phyloP scores from a whole-genome alignment of 2,329 filamentous ascomycete species.

The Penicillium corylophilum region DNA sequence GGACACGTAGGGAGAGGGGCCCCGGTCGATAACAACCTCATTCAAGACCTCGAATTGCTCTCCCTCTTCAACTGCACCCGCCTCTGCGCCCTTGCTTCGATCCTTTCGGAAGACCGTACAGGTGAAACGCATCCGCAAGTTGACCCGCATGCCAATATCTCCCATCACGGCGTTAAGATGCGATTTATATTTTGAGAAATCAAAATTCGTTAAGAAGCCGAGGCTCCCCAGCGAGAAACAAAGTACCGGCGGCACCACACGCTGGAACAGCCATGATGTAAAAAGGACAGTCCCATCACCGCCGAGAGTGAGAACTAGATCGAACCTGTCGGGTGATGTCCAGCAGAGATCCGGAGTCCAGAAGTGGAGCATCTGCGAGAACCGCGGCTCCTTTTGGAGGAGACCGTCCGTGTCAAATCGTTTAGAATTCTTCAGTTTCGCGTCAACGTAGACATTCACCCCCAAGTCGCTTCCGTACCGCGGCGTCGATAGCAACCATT shows the following conservation, averaged over 20 bases:
- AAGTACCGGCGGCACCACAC: constrained; percentile 87
- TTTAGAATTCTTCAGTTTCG: constrained; percentile 83
- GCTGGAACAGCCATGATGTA: constrained; percentile 94
- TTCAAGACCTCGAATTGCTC: constrained; percentile 98
- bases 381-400: constrained; percentile 70
- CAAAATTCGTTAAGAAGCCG: constrained; percentile 95
- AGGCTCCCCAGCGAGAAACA: constrained; percentile 90
- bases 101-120: constrained; percentile 88
- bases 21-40: constrained; percentile 96
- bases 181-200: constrained; percentile 84
- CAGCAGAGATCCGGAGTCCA: constrained; percentile 97
- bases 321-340: constrained; percentile 89
- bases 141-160: constrained; percentile 92
- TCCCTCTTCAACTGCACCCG: constrained; percentile 72
- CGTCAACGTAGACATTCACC: constrained; percentile 97
- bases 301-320: constrained; percentile 87
- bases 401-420: constrained; percentile 79
- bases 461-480: constrained; percentile 87
- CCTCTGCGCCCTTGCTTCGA: constrained; percentile 43
- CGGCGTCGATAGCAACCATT: constrained; percentile 85
- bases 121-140: constrained; percentile 97
- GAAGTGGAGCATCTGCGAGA: constrained; percentile 82
- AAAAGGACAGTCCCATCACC: constrained; percentile 97
- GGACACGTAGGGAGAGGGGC: constrained; percentile 93
- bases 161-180: constrained; percentile 90